Evolutionary conservation across 2,329 filamentous ascomycete species (phyloP), one percentile per base, ranked within the genome.

Genomic region (Ophiocordyceps robertsii): DNA sequence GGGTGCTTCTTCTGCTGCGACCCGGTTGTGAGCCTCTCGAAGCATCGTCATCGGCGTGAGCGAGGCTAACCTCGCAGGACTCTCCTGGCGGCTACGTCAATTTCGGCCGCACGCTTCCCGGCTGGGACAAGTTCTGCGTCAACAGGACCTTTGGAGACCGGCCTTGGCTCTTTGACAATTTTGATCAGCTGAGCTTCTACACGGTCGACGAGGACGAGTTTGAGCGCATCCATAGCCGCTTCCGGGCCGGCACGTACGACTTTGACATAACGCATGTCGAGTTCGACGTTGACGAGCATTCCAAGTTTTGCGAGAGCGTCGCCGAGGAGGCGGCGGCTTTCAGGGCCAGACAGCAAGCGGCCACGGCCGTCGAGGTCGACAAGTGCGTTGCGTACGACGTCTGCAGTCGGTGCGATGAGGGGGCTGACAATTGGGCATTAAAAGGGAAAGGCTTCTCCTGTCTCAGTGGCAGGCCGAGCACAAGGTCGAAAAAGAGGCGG

Each of bases 81-180:
- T 35, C 40, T 13, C 59, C 59, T 1, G 61, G 60, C 4, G 60
- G 60, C 0, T 63, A 63, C 43, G 55, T 58, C 54, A 51, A 61
- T 40, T 49, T 57, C 4, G 60, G 55, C 2, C 38, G 49, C 38
- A 51, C 52, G 1, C 44, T 62, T 10, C 51, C 53, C 11, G 52
- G 54, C 9, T 62, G 58, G 55, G 59, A 62, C 41, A 53, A 53
- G 5, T 56, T 12, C 51, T 7, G 47, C 35, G 35, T 33, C 35
- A 42, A 42, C 36, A 32, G 27, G 17, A 13, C 12, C 35, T 27
- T 42, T 24, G 19, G 29, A 16, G 19, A 44, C 2, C 50, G 49
- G n/a, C 58, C 59, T 3, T 63, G 60, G 60, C 50, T 62, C 14
- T 60, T 55, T 41, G 53, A 59, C n/a, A 53, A 54, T 7, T 62